phyloP scores from a whole-genome alignment of 2,329 filamentous ascomycete genomes.

The Ceratocystis eucalypticola region DNA sequence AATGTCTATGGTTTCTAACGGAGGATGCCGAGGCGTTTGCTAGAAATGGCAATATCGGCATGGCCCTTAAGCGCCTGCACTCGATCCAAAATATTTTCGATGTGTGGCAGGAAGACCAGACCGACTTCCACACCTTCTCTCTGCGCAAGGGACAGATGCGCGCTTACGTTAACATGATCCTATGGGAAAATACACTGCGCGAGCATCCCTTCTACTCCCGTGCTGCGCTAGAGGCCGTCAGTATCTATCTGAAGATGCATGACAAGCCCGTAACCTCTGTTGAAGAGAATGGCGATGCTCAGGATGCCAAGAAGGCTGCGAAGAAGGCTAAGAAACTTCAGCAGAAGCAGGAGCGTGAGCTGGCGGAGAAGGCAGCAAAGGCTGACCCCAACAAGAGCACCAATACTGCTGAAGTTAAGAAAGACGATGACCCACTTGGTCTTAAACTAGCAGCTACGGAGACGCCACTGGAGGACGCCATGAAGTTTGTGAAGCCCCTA shows the following conservation, averaged over 20 bases:
- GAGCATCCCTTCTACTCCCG: slow-evolving; percentile 88
- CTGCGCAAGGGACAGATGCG: slow-evolving; percentile 92
- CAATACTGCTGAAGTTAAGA: slow-evolving; percentile 61
- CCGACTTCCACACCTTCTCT: slow-evolving; percentile 96
- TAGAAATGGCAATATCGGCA: slow-evolving; percentile 64
- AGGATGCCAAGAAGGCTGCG: slow-evolving; percentile 70
- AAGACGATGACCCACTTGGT: slow-evolving; percentile 79
- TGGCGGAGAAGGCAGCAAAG: slow-evolving; percentile 64
- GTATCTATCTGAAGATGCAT: slow-evolving; percentile 64
- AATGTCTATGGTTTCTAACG: slow-evolving; percentile 92
- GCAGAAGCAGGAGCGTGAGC: slow-evolving; percentile 53
- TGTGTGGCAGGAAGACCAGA: slow-evolving; percentile 95
- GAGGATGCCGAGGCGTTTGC: slow-evolving; percentile 87
- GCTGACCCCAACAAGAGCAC: slow-evolving; percentile 71
- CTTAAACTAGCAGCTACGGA: slow-evolving; percentile 65
- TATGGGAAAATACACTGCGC: slow-evolving; percentile 84
- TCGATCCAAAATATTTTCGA: slow-evolving; percentile 87
- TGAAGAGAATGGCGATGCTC: slow-evolving; percentile 39
- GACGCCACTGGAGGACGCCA: slow-evolving; percentile 71
- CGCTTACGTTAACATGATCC: slow-evolving; percentile 89
- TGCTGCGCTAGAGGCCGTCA: slow-evolving; percentile 67
- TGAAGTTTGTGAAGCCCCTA: slow-evolving; percentile 72
- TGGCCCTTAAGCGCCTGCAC: slow-evolving; percentile 87
- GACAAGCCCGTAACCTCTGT: slow-evolving; percentile 54
- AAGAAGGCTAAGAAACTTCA: slow-evolving; percentile 80